phyloP scores from a whole-genome alignment of 202 grass and related monocot species.

The Eragrostis tef region DNA sequence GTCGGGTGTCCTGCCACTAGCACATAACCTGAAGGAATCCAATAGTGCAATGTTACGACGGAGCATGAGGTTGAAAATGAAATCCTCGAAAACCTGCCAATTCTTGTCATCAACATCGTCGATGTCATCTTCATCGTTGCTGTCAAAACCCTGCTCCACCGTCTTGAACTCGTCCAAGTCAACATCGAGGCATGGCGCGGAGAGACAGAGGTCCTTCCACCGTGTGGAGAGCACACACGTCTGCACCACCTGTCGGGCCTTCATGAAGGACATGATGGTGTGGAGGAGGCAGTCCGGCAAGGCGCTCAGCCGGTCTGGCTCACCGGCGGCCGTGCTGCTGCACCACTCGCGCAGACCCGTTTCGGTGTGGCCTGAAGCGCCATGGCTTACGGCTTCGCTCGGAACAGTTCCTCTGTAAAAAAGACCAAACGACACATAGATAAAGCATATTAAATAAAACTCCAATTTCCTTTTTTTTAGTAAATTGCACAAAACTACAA shows the following conservation, averaged over 20 bases:
- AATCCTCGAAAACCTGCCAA: too few species aligned
- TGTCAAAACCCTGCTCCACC: too few species aligned
- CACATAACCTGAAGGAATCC: too few species aligned
- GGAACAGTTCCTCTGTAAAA: neutral
- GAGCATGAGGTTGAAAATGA: too few species aligned
- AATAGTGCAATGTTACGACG: too few species aligned
- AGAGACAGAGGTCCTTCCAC: constrained; percentile 36
- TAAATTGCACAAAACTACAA: too few species aligned
- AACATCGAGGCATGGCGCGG: constrained; percentile 27
- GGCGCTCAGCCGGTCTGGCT: constrained; percentile 24
- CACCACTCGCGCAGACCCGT: neutral
- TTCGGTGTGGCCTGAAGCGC: neutral
- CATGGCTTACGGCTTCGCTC: neutral
- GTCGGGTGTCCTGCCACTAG: too few species aligned
- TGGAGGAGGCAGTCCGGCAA: constrained; percentile 44
- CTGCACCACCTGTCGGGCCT: constrained; percentile 32
- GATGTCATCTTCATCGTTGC: too few species aligned
- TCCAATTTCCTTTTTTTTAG: too few species aligned
- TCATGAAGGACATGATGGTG: constrained; percentile 36
- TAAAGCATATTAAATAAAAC: too few species aligned
- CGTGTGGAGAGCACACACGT: constrained; percentile 29
- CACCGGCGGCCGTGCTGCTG: neutral
- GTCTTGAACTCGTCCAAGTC: neutral
- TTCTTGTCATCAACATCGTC: too few species aligned
- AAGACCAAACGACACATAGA: too few species aligned